Conservation (phyloP, 768 basidiomycete genomes). For the Lentinus brumalis region DNA sequence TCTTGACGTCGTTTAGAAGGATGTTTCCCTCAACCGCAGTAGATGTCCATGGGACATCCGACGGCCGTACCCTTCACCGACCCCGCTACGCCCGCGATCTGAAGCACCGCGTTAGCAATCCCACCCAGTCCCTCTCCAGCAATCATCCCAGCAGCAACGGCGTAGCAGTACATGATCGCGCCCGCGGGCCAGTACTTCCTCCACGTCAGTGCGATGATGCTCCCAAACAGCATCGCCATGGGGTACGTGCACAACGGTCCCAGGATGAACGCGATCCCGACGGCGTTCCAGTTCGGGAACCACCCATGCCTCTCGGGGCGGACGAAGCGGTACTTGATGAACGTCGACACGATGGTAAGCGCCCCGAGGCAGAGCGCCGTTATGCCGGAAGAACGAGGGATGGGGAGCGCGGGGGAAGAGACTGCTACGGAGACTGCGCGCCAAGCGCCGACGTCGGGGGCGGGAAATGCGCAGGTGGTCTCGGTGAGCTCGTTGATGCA, state of each 20-base stretch:
- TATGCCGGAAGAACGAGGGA: constrained; percentile 22
- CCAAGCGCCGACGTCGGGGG: constrained; percentile 26
- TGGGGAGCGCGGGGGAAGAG: constrained; percentile 19
- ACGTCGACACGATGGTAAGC: constrained; percentile 13
- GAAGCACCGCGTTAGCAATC: constrained; percentile 34
- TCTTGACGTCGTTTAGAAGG: too few relatives aligned
- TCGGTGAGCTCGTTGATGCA: constrained; percentile 26
- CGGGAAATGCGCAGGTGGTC: constrained; percentile 25
- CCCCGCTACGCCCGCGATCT: constrained; percentile 33
- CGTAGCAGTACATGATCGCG: constrained; percentile 33
- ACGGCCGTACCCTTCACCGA: constrained; percentile 30
- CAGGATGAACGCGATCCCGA: constrained; percentile 27
- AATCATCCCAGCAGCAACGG: constrained; percentile 41
- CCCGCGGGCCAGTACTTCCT: constrained; percentile 10
- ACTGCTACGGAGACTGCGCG: constrained; percentile 24
- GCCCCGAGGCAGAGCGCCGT: constrained; percentile 21
- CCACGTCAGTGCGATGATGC: constrained; percentile 20
- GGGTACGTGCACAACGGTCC: constrained; percentile 25
- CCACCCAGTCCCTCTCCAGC: constrained; percentile 44
- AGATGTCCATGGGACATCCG: constrained; percentile 32
- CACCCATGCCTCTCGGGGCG: constrained; percentile 10
- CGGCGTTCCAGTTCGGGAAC: constrained; percentile 28
- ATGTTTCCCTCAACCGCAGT: constrained; percentile 27
- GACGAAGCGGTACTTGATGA: constrained; percentile 21
- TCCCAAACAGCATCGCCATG: constrained; percentile 25